Evolutionary conservation across 768 basidiomycete species (phyloP), one percentile per base, ranked within the genome.

Genomic region (Pleurotus tuber-regium): DNA sequence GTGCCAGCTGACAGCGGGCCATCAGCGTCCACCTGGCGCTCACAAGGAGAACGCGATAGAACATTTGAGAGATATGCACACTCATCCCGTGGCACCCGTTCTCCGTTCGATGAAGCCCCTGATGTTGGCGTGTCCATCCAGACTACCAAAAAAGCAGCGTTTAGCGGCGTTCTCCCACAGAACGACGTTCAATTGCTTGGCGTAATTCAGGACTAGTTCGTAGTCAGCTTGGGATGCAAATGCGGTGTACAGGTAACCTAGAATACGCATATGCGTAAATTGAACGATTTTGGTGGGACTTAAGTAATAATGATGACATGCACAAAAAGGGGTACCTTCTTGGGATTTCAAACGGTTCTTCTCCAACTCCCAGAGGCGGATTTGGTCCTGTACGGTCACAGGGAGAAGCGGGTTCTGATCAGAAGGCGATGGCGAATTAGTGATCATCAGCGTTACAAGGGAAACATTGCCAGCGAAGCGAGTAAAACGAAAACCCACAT

Each of bases 301-400:
- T 54, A 59, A 56, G 47, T 46, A 55, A 52, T 33, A 18, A n/a
- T n/a, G n/a, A n/a, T n/a, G n/a, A n/a, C n/a, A n/a, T n/a, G n/a
- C 51, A 50, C 16, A 58, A 50, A 29, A 46, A 50, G 57, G 65
- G 71, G 52, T 63, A 92, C 95, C 92, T 79, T 96, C 90, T 65
- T 85, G 77, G 35, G 89, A 86, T 61, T 89, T 87, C 8, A 98
- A 74, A 48, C 97, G 82, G 65, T 97, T 94, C 68, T 88, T 82
- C 72, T 98, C 97, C 38, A 95, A 76, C 68, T 99, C 95, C 94
- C 97, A 99, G 14, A 98, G 76, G 52, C 96, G 85, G 55, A 99
- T 90, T 69, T 98, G 96, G 70, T 99, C 96, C 63, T 97, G 94
- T 0, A 99, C 96, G 0, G 97, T 98, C 38, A 97, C 93, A 24